Conservation (phyloP, 2,329 filamentous ascomycete species). For the Dactylellina parvicollis region DNA sequence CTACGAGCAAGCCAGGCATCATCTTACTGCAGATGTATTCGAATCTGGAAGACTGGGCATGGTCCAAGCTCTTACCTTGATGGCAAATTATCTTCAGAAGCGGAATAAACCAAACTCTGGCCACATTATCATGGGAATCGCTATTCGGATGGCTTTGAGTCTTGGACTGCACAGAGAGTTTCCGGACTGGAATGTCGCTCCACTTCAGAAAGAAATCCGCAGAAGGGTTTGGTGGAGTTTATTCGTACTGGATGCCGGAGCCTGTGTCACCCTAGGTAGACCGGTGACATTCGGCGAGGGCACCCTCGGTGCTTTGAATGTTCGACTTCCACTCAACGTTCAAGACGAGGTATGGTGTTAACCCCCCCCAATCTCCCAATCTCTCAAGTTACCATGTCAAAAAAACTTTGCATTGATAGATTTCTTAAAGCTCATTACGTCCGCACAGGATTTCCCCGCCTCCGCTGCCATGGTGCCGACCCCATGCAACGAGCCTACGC, state of each 20-base stretch:
- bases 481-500: constrained; percentile 49
- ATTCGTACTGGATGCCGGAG: constrained; percentile 64
- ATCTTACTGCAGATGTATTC: constrained; percentile 52
- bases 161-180: constrained; percentile 66
- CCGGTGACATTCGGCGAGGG: constrained; percentile 63
- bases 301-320: constrained; percentile 61
- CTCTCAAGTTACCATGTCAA: constrained; percentile 28
- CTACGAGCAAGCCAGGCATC: constrained; percentile 48
- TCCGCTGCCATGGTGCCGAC: constrained; percentile 49
- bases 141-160: constrained; percentile 66
- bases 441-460: constrained; percentile 53
- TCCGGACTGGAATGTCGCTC: constrained; percentile 59
- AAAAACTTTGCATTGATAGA: constrained; percentile 54
- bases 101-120: constrained; percentile 66
- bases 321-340: constrained; percentile 63
- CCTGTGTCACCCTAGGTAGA: constrained; percentile 64
- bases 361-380: background rate
- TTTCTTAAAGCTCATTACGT: constrained; percentile 52
- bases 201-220: constrained; percentile 61
- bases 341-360: constrained; percentile 61
- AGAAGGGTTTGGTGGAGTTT: constrained; percentile 62
- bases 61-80: constrained; percentile 60
- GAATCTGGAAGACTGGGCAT: constrained; percentile 59
- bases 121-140: constrained; percentile 67
- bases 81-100: constrained; percentile 66